Evolutionary conservation across 176 grass and related monocot species (phyloP), one percentile per base, ranked within the genome.

Genomic region (Pontederia crassipes): DNA sequence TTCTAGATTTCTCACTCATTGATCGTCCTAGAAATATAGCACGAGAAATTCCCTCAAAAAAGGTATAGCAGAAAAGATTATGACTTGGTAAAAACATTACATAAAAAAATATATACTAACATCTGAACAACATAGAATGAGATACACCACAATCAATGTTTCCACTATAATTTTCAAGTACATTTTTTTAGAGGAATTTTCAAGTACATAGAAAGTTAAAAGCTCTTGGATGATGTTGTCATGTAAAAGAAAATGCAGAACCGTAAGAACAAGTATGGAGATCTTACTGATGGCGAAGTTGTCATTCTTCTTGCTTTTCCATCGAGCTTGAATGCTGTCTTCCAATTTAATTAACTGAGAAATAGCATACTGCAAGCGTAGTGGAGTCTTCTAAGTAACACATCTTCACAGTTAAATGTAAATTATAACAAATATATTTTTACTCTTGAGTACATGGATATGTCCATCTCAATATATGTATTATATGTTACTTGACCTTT

Each of bases 311-410:
- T 82, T 97, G 62, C 28, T 80, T 27, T 81, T 65, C 93, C 93
- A 97, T 52, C 87, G 81, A 62, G 91, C 87, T 78, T 80, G 73
- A 82, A 97, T 88, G 84, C 93, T 97, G 65, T 97, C 93, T 74
- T 97, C 93, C 81, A 97, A 83, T 76, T 82, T 84, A 67, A 78
- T 88, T 76, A 97, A 74, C 28, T 91, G 93, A 66, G 87, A 85
- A 62, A 85, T 81, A 64, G 79, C 87, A 85, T 91, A 97, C 93
- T 97, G 81, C 73, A 76, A 76, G 29, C 62, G 77, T 62, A 46
- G 65, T 56, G 77, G 74, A 74, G 32, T 64, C 28, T 56, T 26
- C 26, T 74, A 26, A 55, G 51, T 47, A 73, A 52, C 52, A 47
- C 16, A 69, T 55, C 46, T 14, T 16, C 20, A 64, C 29, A 59